These are phyloP conservation scores for Naganishia randhawae DNA, from an alignment of 768 basidiomycete genomes.

Conservation along the genomic window DNA sequence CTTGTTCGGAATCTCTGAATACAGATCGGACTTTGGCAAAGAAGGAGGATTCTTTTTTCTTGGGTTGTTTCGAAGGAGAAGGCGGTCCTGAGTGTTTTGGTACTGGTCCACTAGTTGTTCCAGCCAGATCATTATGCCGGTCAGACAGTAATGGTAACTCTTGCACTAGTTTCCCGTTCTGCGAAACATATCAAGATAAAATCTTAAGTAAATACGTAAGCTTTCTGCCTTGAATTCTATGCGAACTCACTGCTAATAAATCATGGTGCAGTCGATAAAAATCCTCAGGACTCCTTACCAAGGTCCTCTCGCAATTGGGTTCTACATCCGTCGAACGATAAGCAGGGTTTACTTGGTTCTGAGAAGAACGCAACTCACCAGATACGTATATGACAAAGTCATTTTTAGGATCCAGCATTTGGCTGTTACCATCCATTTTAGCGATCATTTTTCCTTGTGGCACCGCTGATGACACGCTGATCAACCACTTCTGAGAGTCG, in stretches of 20 bases:
- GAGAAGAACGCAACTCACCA: neutral
- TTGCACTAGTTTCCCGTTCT: neutral
- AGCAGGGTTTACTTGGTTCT: neutral
- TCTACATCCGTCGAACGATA: neutral
- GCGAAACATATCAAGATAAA: neutral
- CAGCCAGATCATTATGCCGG: too few relatives aligned
- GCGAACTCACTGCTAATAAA: neutral
- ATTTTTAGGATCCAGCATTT: neutral
- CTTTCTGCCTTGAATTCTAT: neutral
- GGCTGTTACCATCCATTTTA: neutral
- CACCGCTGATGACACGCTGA: neutral
- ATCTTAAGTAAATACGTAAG: neutral
- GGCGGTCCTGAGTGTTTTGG: neutral
- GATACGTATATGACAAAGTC: neutral
- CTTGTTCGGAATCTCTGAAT: neutral
- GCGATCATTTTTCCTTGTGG: neutral
- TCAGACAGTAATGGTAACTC: neutral
- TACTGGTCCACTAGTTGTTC: neutral
- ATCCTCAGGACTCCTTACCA: neutral
- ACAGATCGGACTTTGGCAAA: constrained; percentile 5
- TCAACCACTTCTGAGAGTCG: constrained; percentile 1
- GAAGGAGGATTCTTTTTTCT: constrained; percentile 14
- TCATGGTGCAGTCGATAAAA: neutral
- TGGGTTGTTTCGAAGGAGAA: constrained; percentile 1
- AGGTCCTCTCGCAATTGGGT: neutral